Evolutionary conservation across 768 basidiomycete species (phyloP).

Genomic region (Mycena polygramma): DNA sequence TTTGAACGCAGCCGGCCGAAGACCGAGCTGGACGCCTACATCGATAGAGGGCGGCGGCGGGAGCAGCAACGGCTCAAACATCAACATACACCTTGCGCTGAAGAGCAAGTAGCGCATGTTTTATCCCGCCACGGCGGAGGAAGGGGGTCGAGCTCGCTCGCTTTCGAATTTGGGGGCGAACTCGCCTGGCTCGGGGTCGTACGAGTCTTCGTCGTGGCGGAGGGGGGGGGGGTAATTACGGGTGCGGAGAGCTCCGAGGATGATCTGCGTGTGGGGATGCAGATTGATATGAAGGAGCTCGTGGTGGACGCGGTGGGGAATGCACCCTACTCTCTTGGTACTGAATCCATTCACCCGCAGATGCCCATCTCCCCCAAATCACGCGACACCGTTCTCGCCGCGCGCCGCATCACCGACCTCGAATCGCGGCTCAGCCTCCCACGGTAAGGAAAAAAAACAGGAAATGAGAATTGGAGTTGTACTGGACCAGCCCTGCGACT

Average conservation of each 20-base stretch:
- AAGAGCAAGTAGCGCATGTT: conserved; percentile 16
- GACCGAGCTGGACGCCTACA: conserved; percentile 36
- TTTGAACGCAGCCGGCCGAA: background rate
- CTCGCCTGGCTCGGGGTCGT: conserved; percentile 5
- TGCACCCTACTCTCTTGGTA: conserved; percentile 49
- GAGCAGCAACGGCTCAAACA: background rate
- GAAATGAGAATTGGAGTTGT: too few species aligned
- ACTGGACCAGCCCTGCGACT: too few species aligned
- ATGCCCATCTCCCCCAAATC: conserved; percentile 93
- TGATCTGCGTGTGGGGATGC: conserved; percentile 69
- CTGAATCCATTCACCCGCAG: conserved; percentile 49
- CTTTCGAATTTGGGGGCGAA: too few species aligned
- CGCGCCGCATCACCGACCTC: conserved; percentile 95
- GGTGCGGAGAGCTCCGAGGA: conserved; percentile 58
- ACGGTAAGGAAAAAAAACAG: too few species aligned
- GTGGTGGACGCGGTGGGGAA: conserved; percentile 89
- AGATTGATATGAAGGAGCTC: conserved; percentile 84
- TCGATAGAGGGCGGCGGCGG: background rate
- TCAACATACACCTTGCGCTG: too few species aligned
- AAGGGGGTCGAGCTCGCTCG: background rate
- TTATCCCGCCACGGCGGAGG: conserved; percentile 15
- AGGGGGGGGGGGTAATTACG: background rate
- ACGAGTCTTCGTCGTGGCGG: background rate
- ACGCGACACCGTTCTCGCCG: conserved; percentile 91
- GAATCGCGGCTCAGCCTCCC: conserved; percentile 89